phyloP scores from a whole-genome alignment of 2,329 filamentous ascomycete species.

The Aspergillus quadrilineatus region DNA sequence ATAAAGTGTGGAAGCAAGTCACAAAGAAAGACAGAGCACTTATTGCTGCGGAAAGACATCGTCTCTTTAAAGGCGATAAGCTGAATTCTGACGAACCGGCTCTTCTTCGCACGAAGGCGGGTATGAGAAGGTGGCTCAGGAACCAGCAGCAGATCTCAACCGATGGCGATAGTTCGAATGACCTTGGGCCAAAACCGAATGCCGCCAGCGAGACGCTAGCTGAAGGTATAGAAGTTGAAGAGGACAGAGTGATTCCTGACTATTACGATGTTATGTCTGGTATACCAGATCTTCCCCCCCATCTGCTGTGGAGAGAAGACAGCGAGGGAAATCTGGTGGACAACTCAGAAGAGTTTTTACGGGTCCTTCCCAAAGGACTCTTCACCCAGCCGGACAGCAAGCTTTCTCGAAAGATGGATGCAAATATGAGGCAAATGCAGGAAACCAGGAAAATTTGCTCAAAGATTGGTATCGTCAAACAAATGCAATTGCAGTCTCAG shows the following conservation, averaged over 20 bases:
- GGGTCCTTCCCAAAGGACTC: slow-evolving; percentile 69
- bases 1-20: slow-evolving; percentile 97
- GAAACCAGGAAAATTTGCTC: slow-evolving; percentile 93
- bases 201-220: slow-evolving; percentile 73
- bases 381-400: slow-evolving; percentile 75
- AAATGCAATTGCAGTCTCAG: slow-evolving; percentile 98
- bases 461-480: slow-evolving; percentile 96
- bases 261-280: slow-evolving; percentile 88
- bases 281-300: slow-evolving; percentile 78
- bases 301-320: slow-evolving; percentile 85
- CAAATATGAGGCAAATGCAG: slow-evolving; percentile 92
- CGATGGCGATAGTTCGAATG: slow-evolving; percentile 48
- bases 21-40: slow-evolving; percentile 93
- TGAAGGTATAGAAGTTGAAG: slow-evolving; percentile 89
- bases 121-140: slow-evolving; percentile 84
- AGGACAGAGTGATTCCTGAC: slow-evolving; percentile 81
- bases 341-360: slow-evolving; percentile 79
- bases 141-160: slow-evolving; percentile 69
- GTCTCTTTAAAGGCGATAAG: slow-evolving; percentile 80
- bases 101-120: slow-evolving; percentile 76
- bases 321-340: slow-evolving; percentile 85
- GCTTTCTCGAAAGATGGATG: slow-evolving; percentile 76
- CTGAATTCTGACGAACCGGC: slow-evolving; percentile 87
- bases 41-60: slow-evolving; percentile 79
- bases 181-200: slow-evolving; percentile 48